Evolutionary conservation across 331 rosid species (phyloP), one percentile per base, ranked within the genome.

Genomic region (Saraca asoca): DNA sequence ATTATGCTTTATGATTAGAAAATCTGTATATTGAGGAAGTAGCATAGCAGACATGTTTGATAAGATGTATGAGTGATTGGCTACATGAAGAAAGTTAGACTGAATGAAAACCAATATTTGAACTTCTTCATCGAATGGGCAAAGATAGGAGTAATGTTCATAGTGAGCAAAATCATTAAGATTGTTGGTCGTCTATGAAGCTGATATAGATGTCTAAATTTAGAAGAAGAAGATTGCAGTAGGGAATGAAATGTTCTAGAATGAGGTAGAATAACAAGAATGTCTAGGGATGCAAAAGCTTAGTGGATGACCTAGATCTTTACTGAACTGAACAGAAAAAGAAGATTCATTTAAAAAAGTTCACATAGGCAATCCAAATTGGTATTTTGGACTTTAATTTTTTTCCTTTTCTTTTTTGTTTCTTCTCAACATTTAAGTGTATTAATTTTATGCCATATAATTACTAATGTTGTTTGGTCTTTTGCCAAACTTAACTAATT

Each of bases 401-500:
- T 9, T 39, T 39, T 39, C 7, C 5, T 42, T 42, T 42, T 9
- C 5, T 2, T 42, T 42, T 42, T 42, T 12, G 9, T 53, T 66
- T 46, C 50, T 66, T 12, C 45, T 72, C 46, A 57, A 67, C 58
- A 43, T 73, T 49, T 35, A 41, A 49, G 34, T 39, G 51, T 19
- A 58, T 29, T 43, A 54, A 19, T 48, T 7, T 58, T 58, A 39
- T 55, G 50, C 63, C n/a, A 57, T 43, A 12, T 34, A 42, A 48
- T n/a, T n/a, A n/a, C n/a, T n/a, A n/a, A n/a, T n/a, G n/a, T n/a
- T n/a, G n/a, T n/a, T n/a, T n/a, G n/a, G n/a, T n/a, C n/a, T n/a
- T n/a, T n/a, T n/a, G n/a, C n/a, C n/a, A n/a, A n/a, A 51, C 58
- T 58, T 48, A 57, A 52, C 59, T 64, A 66, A 62, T 53, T 41